Conservation (phyloP, 176 grass and related monocot species). For the Olyra latifolia region DNA sequence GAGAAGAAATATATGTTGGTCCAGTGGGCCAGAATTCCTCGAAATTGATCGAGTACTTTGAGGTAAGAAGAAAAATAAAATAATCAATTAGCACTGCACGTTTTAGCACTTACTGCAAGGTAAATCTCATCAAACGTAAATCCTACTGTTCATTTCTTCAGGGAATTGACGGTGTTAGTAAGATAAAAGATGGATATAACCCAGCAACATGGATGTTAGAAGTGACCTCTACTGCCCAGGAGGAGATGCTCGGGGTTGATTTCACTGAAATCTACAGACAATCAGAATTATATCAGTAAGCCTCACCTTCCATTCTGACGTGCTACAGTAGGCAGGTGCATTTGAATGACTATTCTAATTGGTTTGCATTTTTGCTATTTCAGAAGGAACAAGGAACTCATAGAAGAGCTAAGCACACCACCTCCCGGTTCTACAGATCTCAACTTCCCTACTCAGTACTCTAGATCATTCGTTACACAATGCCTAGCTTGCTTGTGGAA, state of each 20-base stretch:
- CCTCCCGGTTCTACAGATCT: slow-evolving; percentile 60
- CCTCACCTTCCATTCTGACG: slow-evolving; percentile 9
- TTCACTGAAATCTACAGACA: slow-evolving; percentile 65
- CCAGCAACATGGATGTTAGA: slow-evolving; percentile 97
- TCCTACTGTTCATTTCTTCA: slow-evolving; percentile 33
- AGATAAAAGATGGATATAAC: slow-evolving; percentile 79
- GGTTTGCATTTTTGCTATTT: slow-evolving; percentile 28
- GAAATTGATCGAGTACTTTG: slow-evolving; percentile 84
- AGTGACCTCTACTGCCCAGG: slow-evolving; percentile 63
- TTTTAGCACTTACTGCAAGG: background rate
- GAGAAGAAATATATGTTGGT: slow-evolving; percentile 94
- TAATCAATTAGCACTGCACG: background rate
- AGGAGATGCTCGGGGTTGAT: slow-evolving; percentile 60
- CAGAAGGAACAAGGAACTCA: slow-evolving; percentile 80
- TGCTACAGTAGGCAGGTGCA: background rate
- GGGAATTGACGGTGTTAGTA: slow-evolving; percentile 63
- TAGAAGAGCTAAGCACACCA: slow-evolving; percentile 62
- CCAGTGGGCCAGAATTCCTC: slow-evolving; percentile 78
- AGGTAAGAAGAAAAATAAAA: slow-evolving; percentile 53
- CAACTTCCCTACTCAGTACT: slow-evolving; percentile 66
- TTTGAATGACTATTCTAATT: slow-evolving; percentile 29
- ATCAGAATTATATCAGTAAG: slow-evolving; percentile 74
- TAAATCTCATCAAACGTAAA: slow-evolving; percentile 15
- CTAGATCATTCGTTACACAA: slow-evolving; percentile 59
- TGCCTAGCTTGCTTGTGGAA: slow-evolving; percentile 89